Percentiles rank a stretch among this genome's conserved stretches.
Conservation (phyloP, 148 eudicot genomes). For the Camellia granthamiana region DNA sequence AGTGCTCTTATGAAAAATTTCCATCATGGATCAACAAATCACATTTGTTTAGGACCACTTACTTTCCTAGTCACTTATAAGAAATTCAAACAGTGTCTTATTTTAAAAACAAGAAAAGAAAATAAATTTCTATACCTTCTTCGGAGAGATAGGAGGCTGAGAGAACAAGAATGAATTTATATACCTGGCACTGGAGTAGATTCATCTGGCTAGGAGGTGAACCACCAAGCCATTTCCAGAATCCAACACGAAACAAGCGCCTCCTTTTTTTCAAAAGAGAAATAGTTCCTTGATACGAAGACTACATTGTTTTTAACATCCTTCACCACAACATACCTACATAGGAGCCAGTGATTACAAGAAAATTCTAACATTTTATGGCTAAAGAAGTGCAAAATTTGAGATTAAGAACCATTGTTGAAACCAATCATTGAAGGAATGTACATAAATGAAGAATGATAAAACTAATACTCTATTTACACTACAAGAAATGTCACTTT, state of each 20-base stretch:
- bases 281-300: conserved; percentile 86
- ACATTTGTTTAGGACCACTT: too few relatives aligned
- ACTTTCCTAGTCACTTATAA: too few relatives aligned
- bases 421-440: not conserved
- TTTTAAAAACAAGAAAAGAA: too few relatives aligned
- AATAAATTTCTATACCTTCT: too few relatives aligned
- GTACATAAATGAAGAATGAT: not conserved
- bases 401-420: not conserved
- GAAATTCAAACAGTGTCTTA: too few relatives aligned
- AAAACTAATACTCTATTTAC: too few relatives aligned
- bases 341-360: conserved; percentile 10
- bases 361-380: not conserved
- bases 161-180: too few relatives aligned
- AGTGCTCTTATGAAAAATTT: too few relatives aligned
- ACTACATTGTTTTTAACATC: conserved; percentile 88
- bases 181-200: conserved; percentile 85
- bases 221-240: conserved; percentile 79
- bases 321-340: conserved; percentile 95
- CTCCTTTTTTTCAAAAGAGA: conserved; percentile 84
- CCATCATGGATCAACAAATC: too few relatives aligned
- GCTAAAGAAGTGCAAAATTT: not conserved
- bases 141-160: too few relatives aligned
- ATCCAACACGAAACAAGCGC: conserved; percentile 85
- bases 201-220: conserved; percentile 35
- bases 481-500: too few relatives aligned